These are phyloP conservation scores for Cladosporium sp. DNA, from an alignment of 2,329 filamentous ascomycete genomes.

Conservation along the genomic window DNA sequence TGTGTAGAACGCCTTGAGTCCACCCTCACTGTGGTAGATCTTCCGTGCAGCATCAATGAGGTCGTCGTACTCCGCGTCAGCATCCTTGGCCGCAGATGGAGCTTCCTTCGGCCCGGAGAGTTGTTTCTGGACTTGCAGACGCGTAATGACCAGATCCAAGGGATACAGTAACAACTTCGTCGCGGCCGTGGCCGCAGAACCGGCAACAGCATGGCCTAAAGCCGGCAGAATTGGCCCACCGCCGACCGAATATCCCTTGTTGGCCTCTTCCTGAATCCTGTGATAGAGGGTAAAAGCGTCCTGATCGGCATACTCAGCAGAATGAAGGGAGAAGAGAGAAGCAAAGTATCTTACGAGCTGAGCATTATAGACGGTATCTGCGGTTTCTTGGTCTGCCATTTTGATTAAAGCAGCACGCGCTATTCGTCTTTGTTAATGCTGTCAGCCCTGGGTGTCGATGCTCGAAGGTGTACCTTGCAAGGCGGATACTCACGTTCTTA, in stretches of 20 bases:
- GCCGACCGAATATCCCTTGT: conserved; percentile 9
- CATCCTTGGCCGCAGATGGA: conserved; percentile 35
- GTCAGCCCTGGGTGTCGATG: conserved; percentile 8
- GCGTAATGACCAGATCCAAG: conserved; percentile 76
- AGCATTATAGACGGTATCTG: conserved; percentile 25
- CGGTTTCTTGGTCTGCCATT: conserved; percentile 9
- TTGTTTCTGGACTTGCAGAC: conserved; percentile 75
- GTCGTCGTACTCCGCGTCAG: conserved; percentile 58
- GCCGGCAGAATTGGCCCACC: conserved; percentile 61
- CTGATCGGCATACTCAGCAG: conserved; percentile 23
- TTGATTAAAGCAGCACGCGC: background rate
- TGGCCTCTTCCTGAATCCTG: conserved; percentile 26
- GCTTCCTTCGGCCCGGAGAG: conserved; percentile 44
- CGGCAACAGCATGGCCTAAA: conserved; percentile 78
- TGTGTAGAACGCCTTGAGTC: conserved; percentile 65
- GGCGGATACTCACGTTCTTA: conserved; percentile 8
- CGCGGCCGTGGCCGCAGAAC: conserved; percentile 73
- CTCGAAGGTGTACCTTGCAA: background rate
- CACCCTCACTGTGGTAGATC: conserved; percentile 72
- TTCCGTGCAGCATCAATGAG: conserved; percentile 68
- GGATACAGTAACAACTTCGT: conserved; percentile 80
- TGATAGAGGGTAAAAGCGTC: conserved; percentile 35
- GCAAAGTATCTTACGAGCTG: conserved; percentile 31
- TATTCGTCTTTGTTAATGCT: conserved; percentile 13
- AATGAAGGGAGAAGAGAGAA: conserved; percentile 22